Percentiles rank a stretch among this genome's conserved stretches.
Conservation (phyloP, 441 rosid species). For the Francoa sonchifolia region DNA sequence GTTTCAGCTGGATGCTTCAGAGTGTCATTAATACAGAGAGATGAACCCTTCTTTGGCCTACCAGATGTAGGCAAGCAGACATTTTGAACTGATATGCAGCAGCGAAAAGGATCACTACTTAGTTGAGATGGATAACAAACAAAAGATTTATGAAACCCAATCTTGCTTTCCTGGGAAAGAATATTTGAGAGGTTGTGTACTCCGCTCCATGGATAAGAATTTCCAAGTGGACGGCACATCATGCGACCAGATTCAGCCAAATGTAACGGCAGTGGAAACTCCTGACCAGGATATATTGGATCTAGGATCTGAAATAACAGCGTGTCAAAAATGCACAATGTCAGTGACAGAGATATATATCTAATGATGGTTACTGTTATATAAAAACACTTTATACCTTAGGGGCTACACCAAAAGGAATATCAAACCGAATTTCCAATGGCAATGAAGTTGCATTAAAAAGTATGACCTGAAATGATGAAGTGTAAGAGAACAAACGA, state of each 20-base stretch:
- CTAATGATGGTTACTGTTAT: neutral
- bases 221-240: constrained; percentile 91
- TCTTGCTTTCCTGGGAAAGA: constrained; percentile 66
- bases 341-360: constrained; percentile 7
- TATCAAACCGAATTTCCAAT: constrained; percentile 85
- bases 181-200: constrained; percentile 65
- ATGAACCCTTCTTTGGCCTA: constrained; percentile 25
- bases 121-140: constrained; percentile 94
- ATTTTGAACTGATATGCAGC: constrained; percentile 68
- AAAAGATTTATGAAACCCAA: constrained; percentile 71
- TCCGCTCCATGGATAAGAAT: constrained; percentile 88
- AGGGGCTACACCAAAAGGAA: constrained; percentile 89
- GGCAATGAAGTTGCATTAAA: constrained; percentile 70
- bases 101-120: constrained; percentile 79
- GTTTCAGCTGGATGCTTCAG: constrained; percentile 24
- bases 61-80: constrained; percentile 36
- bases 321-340: constrained; percentile 3
- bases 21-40: constrained; percentile 15
- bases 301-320: constrained; percentile 58
- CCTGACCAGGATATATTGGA: constrained; percentile 87
- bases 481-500: constrained; percentile 15
- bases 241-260: constrained; percentile 84
- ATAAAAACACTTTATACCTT: constrained; percentile 36
- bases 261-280: constrained; percentile 84
- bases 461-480: constrained; percentile 57